Conservation (phyloP, 805 yeast genomes). For the Saturnispora silvae region DNA sequence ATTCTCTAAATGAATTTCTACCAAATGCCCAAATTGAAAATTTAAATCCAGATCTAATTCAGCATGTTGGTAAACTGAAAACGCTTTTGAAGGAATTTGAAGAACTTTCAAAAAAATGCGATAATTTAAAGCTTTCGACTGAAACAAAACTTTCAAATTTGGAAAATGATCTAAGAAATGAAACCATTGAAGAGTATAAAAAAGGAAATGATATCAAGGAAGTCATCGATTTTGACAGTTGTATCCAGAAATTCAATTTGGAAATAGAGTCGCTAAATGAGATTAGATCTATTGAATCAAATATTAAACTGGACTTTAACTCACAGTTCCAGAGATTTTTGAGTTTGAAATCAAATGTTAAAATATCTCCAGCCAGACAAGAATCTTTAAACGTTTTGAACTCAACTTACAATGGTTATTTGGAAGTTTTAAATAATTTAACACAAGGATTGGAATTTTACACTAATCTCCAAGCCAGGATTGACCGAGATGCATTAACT, state of each 20-base stretch:
- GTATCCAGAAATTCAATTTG: constrained; percentile 36
- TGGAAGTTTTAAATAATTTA: constrained; percentile 49
- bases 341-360: constrained; percentile 24
- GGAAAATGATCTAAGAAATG: constrained; percentile 36
- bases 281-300: constrained; percentile 29
- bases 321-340: constrained; percentile 21
- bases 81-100: constrained; percentile 23
- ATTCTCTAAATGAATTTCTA: constrained; percentile 25
- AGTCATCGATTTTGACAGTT: constrained; percentile 27
- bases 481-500: neutral
- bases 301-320: constrained; percentile 24
- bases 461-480: constrained; percentile 35
- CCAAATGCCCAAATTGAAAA: constrained; percentile 32
- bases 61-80: constrained; percentile 28
- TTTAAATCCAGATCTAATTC: constrained; percentile 25
- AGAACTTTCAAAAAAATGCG: constrained; percentile 29
- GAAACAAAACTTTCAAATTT: constrained; percentile 36
- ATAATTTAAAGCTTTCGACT: constrained; percentile 30
- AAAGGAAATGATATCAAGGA: constrained; percentile 13
- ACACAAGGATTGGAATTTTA: constrained; percentile 67
- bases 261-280: constrained; percentile 40
- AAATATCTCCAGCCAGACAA: constrained; percentile 30
- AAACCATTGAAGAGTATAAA: constrained; percentile 11
- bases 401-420: constrained; percentile 36
- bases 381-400: constrained; percentile 43